Evolutionary conservation across 768 basidiomycete species (phyloP).

Genomic region (Cyclocybe cylindracea): DNA sequence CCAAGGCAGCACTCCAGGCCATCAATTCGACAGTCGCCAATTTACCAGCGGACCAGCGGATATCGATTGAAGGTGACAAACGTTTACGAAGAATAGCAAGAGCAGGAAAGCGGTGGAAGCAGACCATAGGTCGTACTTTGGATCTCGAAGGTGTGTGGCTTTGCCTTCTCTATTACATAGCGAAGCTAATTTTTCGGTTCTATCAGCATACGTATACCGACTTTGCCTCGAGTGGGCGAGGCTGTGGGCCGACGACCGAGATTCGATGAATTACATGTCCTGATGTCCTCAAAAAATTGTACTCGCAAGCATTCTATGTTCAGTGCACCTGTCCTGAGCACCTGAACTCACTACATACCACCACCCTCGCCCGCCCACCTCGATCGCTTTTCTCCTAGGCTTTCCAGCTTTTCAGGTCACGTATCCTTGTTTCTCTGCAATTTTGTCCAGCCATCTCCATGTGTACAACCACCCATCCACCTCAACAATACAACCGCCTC

Average conservation of each 20-base stretch:
- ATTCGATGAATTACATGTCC: conserved; percentile 52
- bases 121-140: conserved; percentile 73
- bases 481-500: too few species aligned
- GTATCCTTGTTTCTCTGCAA: too few species aligned
- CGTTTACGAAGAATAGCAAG: conserved; percentile 80
- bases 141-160: conserved; percentile 87
- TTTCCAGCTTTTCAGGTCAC: too few species aligned
- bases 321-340: background rate
- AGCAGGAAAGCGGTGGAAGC: conserved; percentile 93
- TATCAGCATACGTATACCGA: conserved; percentile 80
- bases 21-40: conserved; percentile 49
- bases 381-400: too few species aligned
- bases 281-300: background rate
- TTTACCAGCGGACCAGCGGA: conserved; percentile 33
- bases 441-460: too few species aligned
- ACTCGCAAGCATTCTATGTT: background rate
- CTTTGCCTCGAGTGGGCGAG: conserved; percentile 88
- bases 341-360: too few species aligned
- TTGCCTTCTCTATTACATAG: background rate
- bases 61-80: conserved; percentile 62
- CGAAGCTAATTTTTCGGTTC: conserved; percentile 3
- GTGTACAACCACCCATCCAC: too few species aligned
- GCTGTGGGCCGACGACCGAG: conserved; percentile 82
- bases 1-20: conserved; percentile 54
- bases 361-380: too few species aligned